Conservation (phyloP, 1,284 basidiomycete species). For the Amylostereum chailletii region DNA sequence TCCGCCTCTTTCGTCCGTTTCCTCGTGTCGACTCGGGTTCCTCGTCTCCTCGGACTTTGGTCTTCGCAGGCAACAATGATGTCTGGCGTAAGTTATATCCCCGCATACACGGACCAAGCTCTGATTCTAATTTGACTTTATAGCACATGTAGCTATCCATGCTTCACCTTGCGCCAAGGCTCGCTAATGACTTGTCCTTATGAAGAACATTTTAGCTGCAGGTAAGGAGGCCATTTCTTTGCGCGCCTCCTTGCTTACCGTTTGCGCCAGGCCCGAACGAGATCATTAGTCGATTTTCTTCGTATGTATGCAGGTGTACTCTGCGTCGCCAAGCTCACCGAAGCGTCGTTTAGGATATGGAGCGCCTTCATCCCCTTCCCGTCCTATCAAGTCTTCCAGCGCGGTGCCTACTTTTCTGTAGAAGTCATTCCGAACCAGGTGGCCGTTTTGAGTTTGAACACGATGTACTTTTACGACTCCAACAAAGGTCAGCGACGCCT, state of each 20-base stretch:
- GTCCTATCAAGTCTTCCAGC: slow-evolving; percentile 72
- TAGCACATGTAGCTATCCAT: slow-evolving; percentile 50
- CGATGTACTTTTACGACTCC: slow-evolving; percentile 87
- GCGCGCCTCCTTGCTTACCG: not conserved
- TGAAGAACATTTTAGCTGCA: slow-evolving; percentile 58
- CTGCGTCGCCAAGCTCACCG: not conserved
- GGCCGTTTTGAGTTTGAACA: slow-evolving; percentile 84
- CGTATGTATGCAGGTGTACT: slow-evolving; percentile 34
- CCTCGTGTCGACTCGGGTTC: not conserved
- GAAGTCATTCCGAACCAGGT: slow-evolving; percentile 76
- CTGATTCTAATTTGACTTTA: slow-evolving; percentile 7
- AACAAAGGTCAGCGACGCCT: slow-evolving; percentile 62
- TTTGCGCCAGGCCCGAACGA: slow-evolving; percentile 59
- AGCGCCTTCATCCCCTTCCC: slow-evolving; percentile 76
- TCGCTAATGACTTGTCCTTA: slow-evolving; percentile 6
- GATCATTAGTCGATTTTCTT: slow-evolving; percentile 69
- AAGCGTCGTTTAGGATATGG: slow-evolving; percentile 63
- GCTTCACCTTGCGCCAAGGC: not conserved
- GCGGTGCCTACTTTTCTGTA: slow-evolving; percentile 78
- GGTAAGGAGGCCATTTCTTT: slow-evolving; percentile 26
- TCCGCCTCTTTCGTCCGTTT: slow-evolving; percentile 1
- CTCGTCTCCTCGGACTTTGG: not conserved
- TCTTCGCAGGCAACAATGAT: slow-evolving; percentile 69
- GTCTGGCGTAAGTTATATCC: slow-evolving; percentile 63
- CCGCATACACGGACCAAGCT: not conserved